Evolutionary conservation across 2,329 filamentous ascomycete species (phyloP).

Genomic region (Didymella arachidicola): DNA sequence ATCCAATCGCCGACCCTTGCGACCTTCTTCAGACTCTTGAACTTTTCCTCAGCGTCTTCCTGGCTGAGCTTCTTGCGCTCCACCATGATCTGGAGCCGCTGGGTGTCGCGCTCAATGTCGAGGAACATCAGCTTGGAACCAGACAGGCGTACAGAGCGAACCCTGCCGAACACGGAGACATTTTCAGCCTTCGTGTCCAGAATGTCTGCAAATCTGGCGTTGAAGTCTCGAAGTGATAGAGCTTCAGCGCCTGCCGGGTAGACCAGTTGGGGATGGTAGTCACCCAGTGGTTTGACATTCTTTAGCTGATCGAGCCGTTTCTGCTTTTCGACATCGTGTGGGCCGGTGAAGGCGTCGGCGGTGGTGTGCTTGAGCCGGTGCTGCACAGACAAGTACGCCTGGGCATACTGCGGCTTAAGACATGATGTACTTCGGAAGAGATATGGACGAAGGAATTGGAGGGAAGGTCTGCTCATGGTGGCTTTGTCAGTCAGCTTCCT

Average conservation of each 20-base stretch:
- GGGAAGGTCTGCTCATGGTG: conserved; percentile 57
- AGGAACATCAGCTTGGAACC: conserved; percentile 85
- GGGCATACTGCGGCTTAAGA: conserved; percentile 55
- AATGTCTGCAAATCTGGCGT: conserved; percentile 39
- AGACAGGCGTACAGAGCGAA: conserved; percentile 73
- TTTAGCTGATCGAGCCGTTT: conserved; percentile 64
- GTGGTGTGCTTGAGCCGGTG: conserved; percentile 38
- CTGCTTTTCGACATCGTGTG: conserved; percentile 57
- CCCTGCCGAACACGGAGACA: conserved; percentile 63
- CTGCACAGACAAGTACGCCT: conserved; percentile 59
- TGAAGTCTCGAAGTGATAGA: conserved; percentile 42
- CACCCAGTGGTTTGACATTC: conserved; percentile 57
- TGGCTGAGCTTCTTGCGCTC: conserved; percentile 64
- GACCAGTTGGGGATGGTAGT: conserved; percentile 63
- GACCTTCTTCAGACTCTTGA: conserved; percentile 69
- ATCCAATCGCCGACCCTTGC: conserved; percentile 84
- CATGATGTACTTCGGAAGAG: conserved; percentile 54
- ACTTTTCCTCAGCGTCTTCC: conserved; percentile 54
- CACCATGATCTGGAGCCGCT: conserved; percentile 78
- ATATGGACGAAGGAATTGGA: conserved; percentile 66
- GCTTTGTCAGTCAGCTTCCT: conserved; percentile 48
- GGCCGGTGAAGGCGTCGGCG: conserved; percentile 38
- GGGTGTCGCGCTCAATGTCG: conserved; percentile 76
- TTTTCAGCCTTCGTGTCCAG: conserved; percentile 37
- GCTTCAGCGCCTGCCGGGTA: conserved; percentile 26